Evolutionary conservation across 2,329 filamentous ascomycete species (phyloP), one percentile per base, ranked within the genome.

Genomic region (Ascochyta fabae): DNA sequence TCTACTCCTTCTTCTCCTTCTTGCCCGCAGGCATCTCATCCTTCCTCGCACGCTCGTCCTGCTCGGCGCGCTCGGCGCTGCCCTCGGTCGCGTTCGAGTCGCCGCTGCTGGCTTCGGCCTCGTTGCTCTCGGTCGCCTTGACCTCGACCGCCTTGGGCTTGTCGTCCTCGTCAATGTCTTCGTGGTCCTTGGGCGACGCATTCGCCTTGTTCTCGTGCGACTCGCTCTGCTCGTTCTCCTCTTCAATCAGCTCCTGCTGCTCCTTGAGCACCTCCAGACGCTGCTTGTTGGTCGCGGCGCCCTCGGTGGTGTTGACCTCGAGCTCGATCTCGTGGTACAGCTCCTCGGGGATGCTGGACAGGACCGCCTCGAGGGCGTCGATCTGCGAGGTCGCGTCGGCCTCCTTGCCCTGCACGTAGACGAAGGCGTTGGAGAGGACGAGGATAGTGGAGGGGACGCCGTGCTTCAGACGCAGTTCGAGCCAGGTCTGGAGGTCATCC

Each of bases 241-340:
- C 95, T 61, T 96, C 89, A 55, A 99, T 99, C 60, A 99, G 86
- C 75, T 97, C 95, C 77, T 99, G 91, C 81, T 99, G 95, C 81
- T 99, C 95, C 84, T 92, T 96, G 73, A 99, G 85, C 15, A 99
- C 95, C 81, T 99, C 95, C 38, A 99, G 89, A 75, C 95, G 90
- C 83, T 98, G 95, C 84, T 96, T 97, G 86, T 99, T 99, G 64
- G 95, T 99, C 23, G 95, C 95, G 10, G 93, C 94, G 59, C 95
- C 95, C 79, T 99, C 95, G 44, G 94, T 93, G 59, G 89, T 96
- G 83, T 97, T 92, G 9, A 99, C 92, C 80, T 99, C 95, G 29
- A 99, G 89, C 79, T 98, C 95, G 61, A 99, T 97, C 81, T 99
- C 95, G 83, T 99, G 95, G 90, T 96, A 99, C 36, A 99, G 84